A percentile compares a stretch with the other conserved stretches of the same genome.
Evolutionary conservation across 2,329 filamentous ascomycete genomes (phyloP).

Genomic region (Lasiodiplodia sp.): DNA sequence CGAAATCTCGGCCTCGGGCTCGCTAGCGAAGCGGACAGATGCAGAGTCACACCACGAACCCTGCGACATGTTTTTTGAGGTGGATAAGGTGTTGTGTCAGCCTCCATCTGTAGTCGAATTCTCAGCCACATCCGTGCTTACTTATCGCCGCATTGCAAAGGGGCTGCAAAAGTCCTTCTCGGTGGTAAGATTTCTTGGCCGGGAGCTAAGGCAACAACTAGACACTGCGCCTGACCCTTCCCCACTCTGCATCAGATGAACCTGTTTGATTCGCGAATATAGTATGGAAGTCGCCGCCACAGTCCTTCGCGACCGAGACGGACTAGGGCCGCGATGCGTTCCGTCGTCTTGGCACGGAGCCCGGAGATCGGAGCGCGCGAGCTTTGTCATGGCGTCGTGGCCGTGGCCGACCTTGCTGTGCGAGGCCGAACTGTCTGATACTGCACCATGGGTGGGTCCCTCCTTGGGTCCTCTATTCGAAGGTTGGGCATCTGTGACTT

Average conservation of each 20-base stretch:
- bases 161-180: neutral
- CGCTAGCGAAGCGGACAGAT: neutral
- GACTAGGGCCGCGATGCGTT: neutral
- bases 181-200: neutral
- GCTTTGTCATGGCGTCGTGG: neutral
- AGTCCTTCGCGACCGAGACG: neutral
- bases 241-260: neutral
- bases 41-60: neutral
- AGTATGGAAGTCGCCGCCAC: neutral
- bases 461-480: neutral
- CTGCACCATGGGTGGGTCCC: neutral
- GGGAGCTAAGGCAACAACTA: neutral
- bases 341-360: neutral
- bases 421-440: neutral
- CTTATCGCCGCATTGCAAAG: neutral
- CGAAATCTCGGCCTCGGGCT: constrained; percentile 17
- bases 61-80: neutral
- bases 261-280: neutral
- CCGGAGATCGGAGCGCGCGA: neutral
- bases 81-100: neutral
- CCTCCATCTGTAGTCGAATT: neutral
- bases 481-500: neutral
- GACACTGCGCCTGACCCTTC: neutral
- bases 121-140: neutral
- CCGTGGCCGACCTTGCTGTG: neutral